Conservation (phyloP, 2,329 filamentous ascomycete genomes). For the Onygenales sp. region DNA sequence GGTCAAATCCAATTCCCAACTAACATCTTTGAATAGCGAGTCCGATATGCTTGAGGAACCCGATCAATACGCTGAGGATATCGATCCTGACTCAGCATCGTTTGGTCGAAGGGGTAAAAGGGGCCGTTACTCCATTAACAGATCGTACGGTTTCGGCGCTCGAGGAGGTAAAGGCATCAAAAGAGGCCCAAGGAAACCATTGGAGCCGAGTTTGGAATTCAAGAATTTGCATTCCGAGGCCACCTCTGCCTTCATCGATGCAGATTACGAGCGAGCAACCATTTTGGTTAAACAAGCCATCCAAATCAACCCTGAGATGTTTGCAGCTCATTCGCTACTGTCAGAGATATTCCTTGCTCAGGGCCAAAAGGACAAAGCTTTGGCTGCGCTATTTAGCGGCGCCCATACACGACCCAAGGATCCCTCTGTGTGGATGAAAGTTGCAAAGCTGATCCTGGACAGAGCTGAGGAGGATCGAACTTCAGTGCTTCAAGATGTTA, state of each 20-base stretch:
- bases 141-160: constrained; percentile 12
- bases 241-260: constrained; percentile 40
- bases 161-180: constrained; percentile 26
- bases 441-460: constrained; percentile 46
- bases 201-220: constrained; percentile 41
- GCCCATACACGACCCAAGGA: constrained; percentile 49
- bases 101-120: constrained; percentile 10
- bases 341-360: constrained; percentile 49
- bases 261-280: constrained; percentile 36
- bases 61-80: neutral
- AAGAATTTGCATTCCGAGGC: constrained; percentile 38
- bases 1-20: neutral
- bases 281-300: constrained; percentile 40
- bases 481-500: constrained; percentile 37
- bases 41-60: neutral
- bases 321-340: constrained; percentile 50
- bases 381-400: constrained; percentile 48
- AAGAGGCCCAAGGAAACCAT: constrained; percentile 35
- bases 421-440: constrained; percentile 47
- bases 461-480: constrained; percentile 36
- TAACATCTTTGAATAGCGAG: neutral
- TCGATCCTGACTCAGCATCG: constrained; percentile 3
- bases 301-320: constrained; percentile 52
- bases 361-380: constrained; percentile 47
- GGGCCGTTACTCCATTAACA: constrained; percentile 6